Evolutionary conservation across 129 eudicot species (phyloP).

Genomic region (Gnaphalium uliginosum): DNA sequence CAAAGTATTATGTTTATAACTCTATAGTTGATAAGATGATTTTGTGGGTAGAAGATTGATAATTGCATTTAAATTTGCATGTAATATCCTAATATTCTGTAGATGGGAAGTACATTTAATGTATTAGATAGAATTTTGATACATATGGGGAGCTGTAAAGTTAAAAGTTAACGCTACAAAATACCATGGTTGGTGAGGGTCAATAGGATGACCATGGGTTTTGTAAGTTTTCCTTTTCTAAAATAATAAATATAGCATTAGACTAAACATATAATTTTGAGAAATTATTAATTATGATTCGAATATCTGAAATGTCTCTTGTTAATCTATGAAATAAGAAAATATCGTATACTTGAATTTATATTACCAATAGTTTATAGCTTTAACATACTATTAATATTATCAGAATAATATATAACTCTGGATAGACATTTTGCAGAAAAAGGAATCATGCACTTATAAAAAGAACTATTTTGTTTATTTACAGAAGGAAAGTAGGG

Average conservation of each 20-base stretch:
- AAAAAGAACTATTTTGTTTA: constrained; percentile 12
- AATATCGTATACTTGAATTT: not conserved
- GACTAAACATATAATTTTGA: not conserved
- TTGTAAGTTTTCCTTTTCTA: not conserved
- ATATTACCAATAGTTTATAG: not conserved
- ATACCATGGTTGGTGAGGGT: not conserved
- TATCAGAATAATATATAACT: not conserved
- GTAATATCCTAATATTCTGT: not conserved
- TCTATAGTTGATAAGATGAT: not conserved
- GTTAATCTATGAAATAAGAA: not conserved
- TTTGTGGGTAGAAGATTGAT: not conserved
- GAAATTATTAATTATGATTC: not conserved
- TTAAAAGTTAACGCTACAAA: not conserved
- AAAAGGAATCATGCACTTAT: constrained; percentile 5
- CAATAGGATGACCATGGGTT: not conserved
- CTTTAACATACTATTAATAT: not conserved
- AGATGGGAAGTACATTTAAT: not conserved
- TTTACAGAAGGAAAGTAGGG: not conserved
- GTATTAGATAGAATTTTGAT: not conserved
- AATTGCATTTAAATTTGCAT: not conserved
- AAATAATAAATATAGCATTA: not conserved
- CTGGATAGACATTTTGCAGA: not conserved
- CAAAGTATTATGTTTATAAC: not conserved
- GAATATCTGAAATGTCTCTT: not conserved
- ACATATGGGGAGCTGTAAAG: not conserved